phyloP scores from a whole-genome alignment of 2,329 filamentous ascomycete genomes.

The Fulvia fulva region DNA sequence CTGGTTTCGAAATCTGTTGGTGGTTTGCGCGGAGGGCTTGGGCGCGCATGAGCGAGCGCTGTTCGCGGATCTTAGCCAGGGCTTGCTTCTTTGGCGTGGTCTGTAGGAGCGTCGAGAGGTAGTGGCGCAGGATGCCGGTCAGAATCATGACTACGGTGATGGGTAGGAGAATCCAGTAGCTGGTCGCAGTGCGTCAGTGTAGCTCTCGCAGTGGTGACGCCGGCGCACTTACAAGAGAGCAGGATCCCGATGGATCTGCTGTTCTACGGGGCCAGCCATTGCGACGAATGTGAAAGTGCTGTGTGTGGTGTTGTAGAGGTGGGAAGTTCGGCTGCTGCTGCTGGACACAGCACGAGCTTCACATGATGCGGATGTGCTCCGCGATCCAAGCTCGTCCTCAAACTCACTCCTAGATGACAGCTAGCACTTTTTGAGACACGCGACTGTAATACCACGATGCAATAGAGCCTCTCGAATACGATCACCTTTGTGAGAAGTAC shows the following conservation, averaged over 20 bases:
- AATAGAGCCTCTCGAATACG: neutral
- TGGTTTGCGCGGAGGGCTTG: slow-evolving; percentile 80
- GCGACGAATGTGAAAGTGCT: neutral
- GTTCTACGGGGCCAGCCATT: slow-evolving; percentile 82
- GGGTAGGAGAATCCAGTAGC: slow-evolving; percentile 98
- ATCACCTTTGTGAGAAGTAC: neutral
- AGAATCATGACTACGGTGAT: slow-evolving; percentile 98
- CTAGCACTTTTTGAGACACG: neutral
- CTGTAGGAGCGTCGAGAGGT: slow-evolving; percentile 87
- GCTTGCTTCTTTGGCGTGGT: slow-evolving; percentile 78
- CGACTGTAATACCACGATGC: slow-evolving; percentile 3
- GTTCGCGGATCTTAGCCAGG: slow-evolving; percentile 73
- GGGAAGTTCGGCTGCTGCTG: neutral
- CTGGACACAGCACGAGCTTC: slow-evolving; percentile 4
- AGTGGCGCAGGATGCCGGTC: slow-evolving; percentile 93
- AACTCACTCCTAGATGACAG: neutral
- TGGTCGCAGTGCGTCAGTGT: slow-evolving; percentile 40
- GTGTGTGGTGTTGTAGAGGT: neutral
- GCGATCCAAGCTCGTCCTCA: neutral
- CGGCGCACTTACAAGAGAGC: slow-evolving; percentile 77
- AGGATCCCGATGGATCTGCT: slow-evolving; percentile 97
- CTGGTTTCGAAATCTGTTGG: slow-evolving; percentile 69
- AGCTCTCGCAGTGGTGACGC: slow-evolving; percentile 15
- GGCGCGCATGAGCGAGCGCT: slow-evolving; percentile 75
- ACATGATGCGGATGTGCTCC: slow-evolving; percentile 5